Conservation (phyloP, 2,329 filamentous ascomycete species). For the Penicillium vulpinum region DNA sequence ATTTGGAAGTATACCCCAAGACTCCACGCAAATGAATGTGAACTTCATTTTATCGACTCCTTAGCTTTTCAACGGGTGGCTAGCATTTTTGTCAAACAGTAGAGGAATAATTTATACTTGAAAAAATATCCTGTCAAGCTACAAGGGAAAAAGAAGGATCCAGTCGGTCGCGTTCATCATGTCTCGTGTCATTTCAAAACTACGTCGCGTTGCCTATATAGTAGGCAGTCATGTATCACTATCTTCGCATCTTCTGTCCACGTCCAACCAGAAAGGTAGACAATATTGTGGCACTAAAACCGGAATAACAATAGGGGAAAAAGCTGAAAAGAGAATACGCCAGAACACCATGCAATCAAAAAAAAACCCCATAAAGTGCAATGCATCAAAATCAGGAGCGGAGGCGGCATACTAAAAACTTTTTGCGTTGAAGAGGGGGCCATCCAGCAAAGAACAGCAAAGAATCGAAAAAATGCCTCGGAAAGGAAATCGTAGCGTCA, state of each 20-base stretch:
- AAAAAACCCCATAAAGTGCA: slow-evolving; percentile 9
- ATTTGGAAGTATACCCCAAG: neutral
- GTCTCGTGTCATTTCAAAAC: slow-evolving; percentile 8
- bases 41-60: neutral
- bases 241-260: neutral
- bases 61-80: neutral
- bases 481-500: slow-evolving; percentile 23
- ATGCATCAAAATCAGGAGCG: slow-evolving; percentile 17
- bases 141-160: neutral
- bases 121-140: neutral
- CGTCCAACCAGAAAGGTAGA: neutral
- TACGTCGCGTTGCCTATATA: slow-evolving; percentile 7
- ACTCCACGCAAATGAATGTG: neutral
- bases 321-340: slow-evolving; percentile 16
- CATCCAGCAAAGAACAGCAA: slow-evolving; percentile 12
- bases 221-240: slow-evolving; percentile 11
- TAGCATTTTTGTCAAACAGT: neutral
- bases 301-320: slow-evolving; percentile 15
- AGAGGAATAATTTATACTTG: neutral
- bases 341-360: slow-evolving; percentile 27
- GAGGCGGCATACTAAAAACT: slow-evolving; percentile 25
- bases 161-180: slow-evolving; percentile 5
- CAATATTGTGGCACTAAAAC: slow-evolving; percentile 2
- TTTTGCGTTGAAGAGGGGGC: slow-evolving; percentile 19
- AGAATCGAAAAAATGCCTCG: slow-evolving; percentile 30